Evolutionary conservation across 805 yeast species (phyloP).

Genomic region (Kockiozyma suomiensis): DNA sequence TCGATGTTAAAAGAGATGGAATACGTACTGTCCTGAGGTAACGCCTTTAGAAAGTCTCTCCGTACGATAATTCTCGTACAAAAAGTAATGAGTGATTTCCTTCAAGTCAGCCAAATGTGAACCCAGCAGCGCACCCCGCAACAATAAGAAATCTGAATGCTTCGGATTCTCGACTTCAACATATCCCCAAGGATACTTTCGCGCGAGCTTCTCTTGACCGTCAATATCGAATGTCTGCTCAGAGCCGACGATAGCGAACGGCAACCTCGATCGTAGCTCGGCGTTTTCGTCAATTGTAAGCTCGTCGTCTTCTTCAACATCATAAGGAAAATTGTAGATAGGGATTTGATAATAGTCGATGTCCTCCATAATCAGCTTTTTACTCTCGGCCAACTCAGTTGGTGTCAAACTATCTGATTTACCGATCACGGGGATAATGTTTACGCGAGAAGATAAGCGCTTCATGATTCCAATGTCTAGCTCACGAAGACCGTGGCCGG

Average conservation of each 20-base stretch:
- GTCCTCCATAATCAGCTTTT: constrained; percentile 58
- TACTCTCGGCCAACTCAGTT: constrained; percentile 59
- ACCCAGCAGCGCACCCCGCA: constrained; percentile 74
- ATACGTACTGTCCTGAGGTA: constrained; percentile 15
- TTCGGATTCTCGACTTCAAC: constrained; percentile 50
- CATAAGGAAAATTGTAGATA: constrained; percentile 73
- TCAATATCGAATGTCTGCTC: constrained; percentile 44
- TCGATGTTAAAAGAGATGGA: background rate
- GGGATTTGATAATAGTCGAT: constrained; percentile 61
- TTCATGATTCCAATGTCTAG: constrained; percentile 74
- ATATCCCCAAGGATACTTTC: constrained; percentile 71
- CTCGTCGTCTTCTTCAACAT: constrained; percentile 57
- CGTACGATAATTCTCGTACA: constrained; percentile 79
- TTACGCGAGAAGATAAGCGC: constrained; percentile 68
- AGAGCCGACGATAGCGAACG: constrained; percentile 66
- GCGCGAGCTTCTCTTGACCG: constrained; percentile 50
- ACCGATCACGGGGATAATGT: constrained; percentile 79
- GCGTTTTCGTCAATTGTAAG: constrained; percentile 42
- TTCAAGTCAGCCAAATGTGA: constrained; percentile 82
- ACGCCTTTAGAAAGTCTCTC: constrained; percentile 58
- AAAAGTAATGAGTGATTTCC: constrained; percentile 73
- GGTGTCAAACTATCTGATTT: constrained; percentile 79
- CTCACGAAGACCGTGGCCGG: constrained; percentile 60
- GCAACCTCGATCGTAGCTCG: constrained; percentile 52
- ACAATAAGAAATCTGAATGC: constrained; percentile 45